Conservation (phyloP, 2,329 filamentous ascomycete species). For the Xylariaceae sp. region DNA sequence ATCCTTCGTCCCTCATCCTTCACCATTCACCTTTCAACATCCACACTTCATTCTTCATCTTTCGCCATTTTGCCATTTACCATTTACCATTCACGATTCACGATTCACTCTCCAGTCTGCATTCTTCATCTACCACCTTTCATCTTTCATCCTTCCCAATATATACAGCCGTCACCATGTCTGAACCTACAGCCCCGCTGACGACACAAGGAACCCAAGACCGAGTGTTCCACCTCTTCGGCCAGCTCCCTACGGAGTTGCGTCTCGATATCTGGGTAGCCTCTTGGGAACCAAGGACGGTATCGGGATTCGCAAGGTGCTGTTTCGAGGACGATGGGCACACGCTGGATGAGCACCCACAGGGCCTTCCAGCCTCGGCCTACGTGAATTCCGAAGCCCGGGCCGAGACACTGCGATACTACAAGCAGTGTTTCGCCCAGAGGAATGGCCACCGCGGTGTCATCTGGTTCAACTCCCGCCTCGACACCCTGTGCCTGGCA, state of each 20-base stretch:
- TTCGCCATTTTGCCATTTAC: too few species aligned
- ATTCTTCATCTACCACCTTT: too few species aligned
- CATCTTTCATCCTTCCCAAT: too few species aligned
- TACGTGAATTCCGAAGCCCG: conserved; percentile 9
- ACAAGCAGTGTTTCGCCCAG: conserved; percentile 2
- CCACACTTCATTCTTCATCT: too few species aligned
- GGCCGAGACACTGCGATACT: conserved; percentile 5
- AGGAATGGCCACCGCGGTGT: neutral
- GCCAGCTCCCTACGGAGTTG: conserved; percentile 4
- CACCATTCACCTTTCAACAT: too few species aligned
- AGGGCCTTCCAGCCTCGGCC: neutral
- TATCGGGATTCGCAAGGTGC: neutral
- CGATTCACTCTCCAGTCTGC: too few species aligned
- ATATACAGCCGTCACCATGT: too few species aligned
- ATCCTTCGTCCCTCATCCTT: too few species aligned
- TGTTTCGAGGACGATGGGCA: too few species aligned
- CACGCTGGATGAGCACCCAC: neutral
- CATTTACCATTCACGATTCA: too few species aligned
- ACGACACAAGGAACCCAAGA: neutral
- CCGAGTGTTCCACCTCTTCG: neutral
- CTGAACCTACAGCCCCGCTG: neutral
- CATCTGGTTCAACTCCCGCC: conserved; percentile 7
- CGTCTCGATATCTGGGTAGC: neutral
- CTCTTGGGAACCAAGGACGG: conserved; percentile 1
- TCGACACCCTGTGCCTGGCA: conserved; percentile 1